Conservation (phyloP, 164 flowering plant genomes). For the Saururus chinensis region DNA sequence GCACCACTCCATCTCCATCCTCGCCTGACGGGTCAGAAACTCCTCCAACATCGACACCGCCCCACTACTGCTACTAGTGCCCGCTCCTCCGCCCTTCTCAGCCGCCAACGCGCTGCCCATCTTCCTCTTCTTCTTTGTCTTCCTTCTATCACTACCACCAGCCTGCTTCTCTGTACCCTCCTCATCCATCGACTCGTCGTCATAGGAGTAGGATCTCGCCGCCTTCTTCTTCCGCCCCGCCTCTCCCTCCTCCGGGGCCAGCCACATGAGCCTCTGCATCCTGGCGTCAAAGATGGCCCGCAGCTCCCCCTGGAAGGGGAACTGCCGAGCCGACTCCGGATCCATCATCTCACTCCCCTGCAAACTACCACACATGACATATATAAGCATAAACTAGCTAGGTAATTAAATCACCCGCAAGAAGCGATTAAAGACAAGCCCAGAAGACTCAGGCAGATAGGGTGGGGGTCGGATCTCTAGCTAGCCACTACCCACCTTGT, state of each 20-base stretch:
- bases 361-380: neutral
- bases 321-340: slow-evolving; percentile 55
- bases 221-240: slow-evolving; percentile 33
- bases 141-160: slow-evolving; percentile 23
- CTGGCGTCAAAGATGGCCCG: slow-evolving; percentile 62
- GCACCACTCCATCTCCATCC: slow-evolving; percentile 68
- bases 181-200: slow-evolving; percentile 51
- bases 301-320: slow-evolving; percentile 73
- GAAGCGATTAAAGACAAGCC: no score
- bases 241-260: slow-evolving; percentile 14
- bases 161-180: neutral
- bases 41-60: slow-evolving; percentile 59
- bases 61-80: slow-evolving; percentile 7
- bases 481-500: slow-evolving; percentile 35
- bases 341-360: slow-evolving; percentile 90
- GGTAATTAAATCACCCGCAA: no score
- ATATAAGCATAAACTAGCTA: neutral
- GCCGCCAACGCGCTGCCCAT: neutral
- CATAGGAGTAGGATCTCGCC: slow-evolving; percentile 41
- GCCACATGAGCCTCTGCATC: slow-evolving; percentile 82
- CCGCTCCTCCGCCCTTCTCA: neutral
- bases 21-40: slow-evolving; percentile 61
- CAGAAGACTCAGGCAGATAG: no score
- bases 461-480: no score
- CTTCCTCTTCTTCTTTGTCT: slow-evolving; percentile 3